Base-by-base conservation (phyloP, 2,329 filamentous ascomycete genomes). In the Rutstroemia sp. region DNA sequence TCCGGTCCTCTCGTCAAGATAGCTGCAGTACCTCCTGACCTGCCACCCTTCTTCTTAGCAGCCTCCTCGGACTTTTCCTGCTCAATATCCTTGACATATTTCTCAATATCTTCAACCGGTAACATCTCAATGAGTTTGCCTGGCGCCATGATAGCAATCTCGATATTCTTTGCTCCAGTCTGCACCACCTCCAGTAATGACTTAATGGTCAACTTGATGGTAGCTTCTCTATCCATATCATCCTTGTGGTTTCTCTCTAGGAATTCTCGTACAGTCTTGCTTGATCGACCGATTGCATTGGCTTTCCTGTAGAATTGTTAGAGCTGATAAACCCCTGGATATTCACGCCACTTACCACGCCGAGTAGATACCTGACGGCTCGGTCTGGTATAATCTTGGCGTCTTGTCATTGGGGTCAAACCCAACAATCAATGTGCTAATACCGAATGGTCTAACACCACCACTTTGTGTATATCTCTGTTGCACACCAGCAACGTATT, bases 31-130 rank as follows among this genome's bases (percentile, higher is more conserved):
- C 85, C 86, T n/a, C 85, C 81, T 60, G 83, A 81, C 66, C 86
- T 80, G 58, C 88, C 87, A 46, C 83, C 88, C 85, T 96, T 95
- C 86, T 96, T 96, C 82, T 91, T 96, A 42, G 90, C 90, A 23
- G 92, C 92, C 78, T 99, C 94, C 74, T 97, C 94, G 72, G 96
- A 92, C 82, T 99, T 99, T 82, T 99, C 95, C 68, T 92, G 88
- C 79, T 99, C 95, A 73, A 99, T 99, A 74, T 85, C 94, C 85
- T 97, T 97, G 70, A 99, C 95, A 70, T 95, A 96, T 66, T 83
- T 83, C 79, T 99, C 94, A 69, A 99, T 99, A 69, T 96, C 90
- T 73, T 97, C 92, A 34, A 92, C 87, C 2, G 91, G 90, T 65
- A 99, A 81, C 85, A 96, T 92, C 79, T 97, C 92, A 62, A 99